phyloP scores from a whole-genome alignment of 2,329 filamentous ascomycete genomes.

The Colletotrichum neosansevieriae region DNA sequence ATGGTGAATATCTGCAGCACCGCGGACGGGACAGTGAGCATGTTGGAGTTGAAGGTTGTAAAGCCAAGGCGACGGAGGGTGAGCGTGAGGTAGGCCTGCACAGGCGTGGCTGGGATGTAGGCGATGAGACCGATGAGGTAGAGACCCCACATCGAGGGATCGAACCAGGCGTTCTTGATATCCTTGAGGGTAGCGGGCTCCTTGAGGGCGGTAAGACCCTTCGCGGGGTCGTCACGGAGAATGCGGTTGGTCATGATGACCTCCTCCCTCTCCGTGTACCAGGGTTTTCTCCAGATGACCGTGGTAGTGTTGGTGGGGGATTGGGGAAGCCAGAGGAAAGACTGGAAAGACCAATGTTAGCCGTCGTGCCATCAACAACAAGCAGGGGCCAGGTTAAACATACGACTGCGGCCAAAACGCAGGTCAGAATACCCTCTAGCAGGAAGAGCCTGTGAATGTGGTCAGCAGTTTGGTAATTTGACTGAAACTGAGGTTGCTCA shows the following conservation, averaged over 20 bases:
- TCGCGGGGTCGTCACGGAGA: slow-evolving; percentile 66
- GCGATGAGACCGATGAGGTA: slow-evolving; percentile 63
- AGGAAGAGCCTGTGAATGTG: slow-evolving; percentile 52
- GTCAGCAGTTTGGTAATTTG: no score
- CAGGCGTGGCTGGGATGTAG: slow-evolving; percentile 44
- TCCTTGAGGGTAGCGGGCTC: slow-evolving; percentile 57
- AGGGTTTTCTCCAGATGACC: slow-evolving; percentile 64
- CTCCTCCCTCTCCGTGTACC: slow-evolving; percentile 69
- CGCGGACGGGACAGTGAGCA: slow-evolving; percentile 54
- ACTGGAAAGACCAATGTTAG: slow-evolving; percentile 51
- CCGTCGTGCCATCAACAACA: not conserved
- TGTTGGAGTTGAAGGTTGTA: slow-evolving; percentile 63
- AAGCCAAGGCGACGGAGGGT: slow-evolving; percentile 45
- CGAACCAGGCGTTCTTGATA: slow-evolving; percentile 58
- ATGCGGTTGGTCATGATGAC: slow-evolving; percentile 68
- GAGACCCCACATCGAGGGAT: slow-evolving; percentile 62
- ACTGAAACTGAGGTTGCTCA: no score
- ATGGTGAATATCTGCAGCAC: slow-evolving; percentile 64
- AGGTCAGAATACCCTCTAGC: slow-evolving; percentile 59
- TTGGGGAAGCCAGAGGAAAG: slow-evolving; percentile 48
- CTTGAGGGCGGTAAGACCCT: slow-evolving; percentile 60
- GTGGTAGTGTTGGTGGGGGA: slow-evolving; percentile 55
- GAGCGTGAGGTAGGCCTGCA: slow-evolving; percentile 46
- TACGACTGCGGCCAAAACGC: slow-evolving; percentile 61
- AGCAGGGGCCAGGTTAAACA: slow-evolving; percentile 28